Evolutionary conservation across 768 basidiomycete species (phyloP).

Genomic region (Vararia minispora): DNA sequence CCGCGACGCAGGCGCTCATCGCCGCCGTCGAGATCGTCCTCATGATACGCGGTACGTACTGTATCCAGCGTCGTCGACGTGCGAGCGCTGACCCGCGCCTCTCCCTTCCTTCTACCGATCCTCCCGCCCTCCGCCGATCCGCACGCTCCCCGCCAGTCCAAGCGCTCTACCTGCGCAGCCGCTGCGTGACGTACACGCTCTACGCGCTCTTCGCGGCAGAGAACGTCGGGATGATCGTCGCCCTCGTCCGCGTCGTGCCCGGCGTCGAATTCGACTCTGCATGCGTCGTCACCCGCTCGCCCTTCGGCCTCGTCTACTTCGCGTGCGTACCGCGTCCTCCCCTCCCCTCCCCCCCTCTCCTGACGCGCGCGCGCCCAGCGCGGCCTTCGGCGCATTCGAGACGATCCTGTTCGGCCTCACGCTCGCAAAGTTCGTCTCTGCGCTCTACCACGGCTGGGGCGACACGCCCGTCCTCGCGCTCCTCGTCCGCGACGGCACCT

Average conservation of each 20-base stretch:
- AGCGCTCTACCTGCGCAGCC: conserved; percentile 10
- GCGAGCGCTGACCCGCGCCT: neutral
- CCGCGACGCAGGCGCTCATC: conserved; percentile 10
- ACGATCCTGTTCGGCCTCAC: conserved; percentile 17
- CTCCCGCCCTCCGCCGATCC: no score
- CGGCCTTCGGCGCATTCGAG: conserved; percentile 16
- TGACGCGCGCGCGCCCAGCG: conserved; percentile 9
- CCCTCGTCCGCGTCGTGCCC: conserved; percentile 6
- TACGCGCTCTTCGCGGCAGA: conserved; percentile 5
- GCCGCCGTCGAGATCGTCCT: conserved; percentile 17
- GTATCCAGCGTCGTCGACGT: no score
- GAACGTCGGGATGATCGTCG: conserved; percentile 7
- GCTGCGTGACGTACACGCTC: conserved; percentile 2
- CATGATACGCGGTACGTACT: conserved; percentile 17
- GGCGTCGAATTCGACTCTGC: conserved; percentile 3
- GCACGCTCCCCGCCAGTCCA: conserved; percentile 7
- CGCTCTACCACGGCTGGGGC: conserved; percentile 15
- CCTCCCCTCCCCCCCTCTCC: neutral
- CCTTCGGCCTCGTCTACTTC: conserved; percentile 5
- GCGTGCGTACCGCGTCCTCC: conserved; percentile 1
- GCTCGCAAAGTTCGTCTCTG: conserved; percentile 13
- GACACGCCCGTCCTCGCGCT: conserved; percentile 14
- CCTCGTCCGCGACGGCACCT: conserved; percentile 18
- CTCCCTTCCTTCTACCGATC: neutral
- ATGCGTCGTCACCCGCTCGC: conserved; percentile 8